Percentiles rank a stretch among this genome's conserved stretches.
phyloP scores from a whole-genome alignment of 352 stramenopile species.

The Phytophthora kernoviae region DNA sequence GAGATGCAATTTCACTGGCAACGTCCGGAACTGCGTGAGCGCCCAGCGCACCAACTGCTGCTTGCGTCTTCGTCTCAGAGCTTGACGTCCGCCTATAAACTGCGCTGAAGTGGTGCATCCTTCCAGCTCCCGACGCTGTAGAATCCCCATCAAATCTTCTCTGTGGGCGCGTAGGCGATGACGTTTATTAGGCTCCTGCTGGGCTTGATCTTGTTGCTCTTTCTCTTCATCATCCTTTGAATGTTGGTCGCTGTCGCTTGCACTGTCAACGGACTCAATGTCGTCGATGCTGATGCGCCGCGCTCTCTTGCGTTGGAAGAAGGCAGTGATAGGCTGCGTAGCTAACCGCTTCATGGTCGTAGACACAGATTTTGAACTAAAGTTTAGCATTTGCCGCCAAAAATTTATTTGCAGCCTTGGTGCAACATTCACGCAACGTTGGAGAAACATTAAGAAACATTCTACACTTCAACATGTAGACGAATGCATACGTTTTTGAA shows the following conservation, averaged over 20 bases:
- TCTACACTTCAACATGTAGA: too few species aligned
- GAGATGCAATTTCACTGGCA: slow-evolving; percentile 52
- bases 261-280: slow-evolving; percentile 19
- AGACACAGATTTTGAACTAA: slow-evolving; percentile 4
- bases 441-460: too few species aligned
- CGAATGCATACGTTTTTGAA: too few species aligned
- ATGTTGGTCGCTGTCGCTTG: slow-evolving; percentile 20
- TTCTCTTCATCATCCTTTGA: slow-evolving; percentile 5
- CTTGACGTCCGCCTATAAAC: slow-evolving; percentile 3
- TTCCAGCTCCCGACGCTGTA: slow-evolving; percentile 54
- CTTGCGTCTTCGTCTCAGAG: slow-evolving; percentile 31
- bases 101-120: slow-evolving; percentile 14
- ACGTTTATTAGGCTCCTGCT: not conserved
- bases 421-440: too few species aligned
- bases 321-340: slow-evolving; percentile 56
- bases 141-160: slow-evolving; percentile 37
- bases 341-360: slow-evolving; percentile 30
- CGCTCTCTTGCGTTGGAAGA: slow-evolving; percentile 66
- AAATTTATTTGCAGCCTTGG: too few species aligned
- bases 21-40: slow-evolving; percentile 49
- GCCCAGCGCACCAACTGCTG: slow-evolving; percentile 65
- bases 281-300: slow-evolving; percentile 19
- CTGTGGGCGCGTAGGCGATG: not conserved
- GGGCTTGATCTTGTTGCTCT: slow-evolving; percentile 1
- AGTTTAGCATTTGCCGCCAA: slow-evolving; percentile 13